These are phyloP conservation scores for Leccinum rimulosum DNA, from an alignment of 768 basidiomycete genomes.

Conservation along the genomic window DNA sequence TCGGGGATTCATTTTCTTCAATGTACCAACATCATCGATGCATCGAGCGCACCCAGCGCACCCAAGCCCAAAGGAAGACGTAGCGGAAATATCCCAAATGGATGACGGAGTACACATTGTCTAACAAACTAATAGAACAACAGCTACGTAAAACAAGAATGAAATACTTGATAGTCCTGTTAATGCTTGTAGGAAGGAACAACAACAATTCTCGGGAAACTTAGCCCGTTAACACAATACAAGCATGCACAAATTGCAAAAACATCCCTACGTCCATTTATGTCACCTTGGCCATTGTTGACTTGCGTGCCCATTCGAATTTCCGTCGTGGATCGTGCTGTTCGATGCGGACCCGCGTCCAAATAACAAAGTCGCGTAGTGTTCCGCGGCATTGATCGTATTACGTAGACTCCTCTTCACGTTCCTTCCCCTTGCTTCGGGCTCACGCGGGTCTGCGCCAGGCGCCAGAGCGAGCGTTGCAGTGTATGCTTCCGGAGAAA, in stretches of 20 bases:
- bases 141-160: slow-evolving; percentile 16
- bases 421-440: slow-evolving; percentile 53
- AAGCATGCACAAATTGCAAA: slow-evolving; percentile 2
- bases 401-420: slow-evolving; percentile 65
- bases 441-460: slow-evolving; percentile 29
- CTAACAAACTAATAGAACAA: slow-evolving; percentile 25
- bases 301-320: slow-evolving; percentile 16
- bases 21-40: background rate
- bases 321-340: slow-evolving; percentile 21
- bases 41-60: background rate
- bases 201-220: slow-evolving; percentile 6
- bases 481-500: slow-evolving; percentile 41
- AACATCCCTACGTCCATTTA: slow-evolving; percentile 12
- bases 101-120: slow-evolving; percentile 17
- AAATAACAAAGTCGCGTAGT: slow-evolving; percentile 66
- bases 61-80: background rate
- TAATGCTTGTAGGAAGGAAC: slow-evolving; percentile 6
- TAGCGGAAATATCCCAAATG: slow-evolving; percentile 31
- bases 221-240: slow-evolving; percentile 9
- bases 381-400: slow-evolving; percentile 68
- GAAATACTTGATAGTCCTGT: slow-evolving; percentile 12
- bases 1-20: too few relatives aligned
- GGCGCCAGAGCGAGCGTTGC: slow-evolving; percentile 33
- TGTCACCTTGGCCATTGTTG: slow-evolving; percentile 21
- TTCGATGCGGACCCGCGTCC: slow-evolving; percentile 44